Percentiles rank a stretch among this genome's conserved stretches.
Conservation (phyloP, 495 filamentous ascomycete species). For the Tuber magnatum region DNA sequence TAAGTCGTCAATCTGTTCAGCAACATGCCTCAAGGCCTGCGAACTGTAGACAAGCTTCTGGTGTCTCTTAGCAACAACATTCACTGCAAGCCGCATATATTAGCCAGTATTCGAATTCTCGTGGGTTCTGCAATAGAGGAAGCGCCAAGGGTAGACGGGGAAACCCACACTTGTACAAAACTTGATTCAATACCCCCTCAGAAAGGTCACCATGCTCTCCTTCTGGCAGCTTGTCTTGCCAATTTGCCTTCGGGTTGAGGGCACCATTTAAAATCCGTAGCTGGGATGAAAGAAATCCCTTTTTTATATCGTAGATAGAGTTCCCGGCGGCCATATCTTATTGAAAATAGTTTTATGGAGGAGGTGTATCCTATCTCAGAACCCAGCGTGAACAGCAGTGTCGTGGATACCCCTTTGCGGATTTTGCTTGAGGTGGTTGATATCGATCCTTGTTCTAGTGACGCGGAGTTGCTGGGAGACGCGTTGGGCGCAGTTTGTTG, state of each 20-base stretch:
- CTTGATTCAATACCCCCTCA: constrained; percentile 53
- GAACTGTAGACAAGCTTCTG: constrained; percentile 63
- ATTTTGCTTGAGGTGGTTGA: background rate
- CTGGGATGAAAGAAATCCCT: constrained; percentile 56
- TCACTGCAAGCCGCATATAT: constrained; percentile 46
- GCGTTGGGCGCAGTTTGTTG: background rate
- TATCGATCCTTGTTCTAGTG: background rate
- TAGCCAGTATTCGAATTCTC: constrained; percentile 31
- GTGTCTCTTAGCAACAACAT: constrained; percentile 61
- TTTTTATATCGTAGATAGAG: constrained; percentile 58
- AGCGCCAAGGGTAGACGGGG: background rate
- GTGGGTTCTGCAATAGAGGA: constrained; percentile 45
- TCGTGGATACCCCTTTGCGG: background rate
- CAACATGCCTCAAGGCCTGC: constrained; percentile 69
- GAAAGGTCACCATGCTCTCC: constrained; percentile 46
- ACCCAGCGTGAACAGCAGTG: background rate
- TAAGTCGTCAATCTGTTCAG: constrained; percentile 69
- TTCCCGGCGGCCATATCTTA: constrained; percentile 45
- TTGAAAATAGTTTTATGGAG: background rate
- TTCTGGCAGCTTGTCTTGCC: constrained; percentile 48
- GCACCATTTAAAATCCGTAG: constrained; percentile 55
- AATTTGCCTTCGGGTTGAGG: constrained; percentile 53
- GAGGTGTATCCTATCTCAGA: constrained; percentile 9
- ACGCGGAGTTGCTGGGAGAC: background rate
- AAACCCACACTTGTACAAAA: constrained; percentile 48